These are phyloP conservation scores for Neurospora sp. DNA, from an alignment of 495 filamentous ascomycete species.

Conservation along the genomic window DNA sequence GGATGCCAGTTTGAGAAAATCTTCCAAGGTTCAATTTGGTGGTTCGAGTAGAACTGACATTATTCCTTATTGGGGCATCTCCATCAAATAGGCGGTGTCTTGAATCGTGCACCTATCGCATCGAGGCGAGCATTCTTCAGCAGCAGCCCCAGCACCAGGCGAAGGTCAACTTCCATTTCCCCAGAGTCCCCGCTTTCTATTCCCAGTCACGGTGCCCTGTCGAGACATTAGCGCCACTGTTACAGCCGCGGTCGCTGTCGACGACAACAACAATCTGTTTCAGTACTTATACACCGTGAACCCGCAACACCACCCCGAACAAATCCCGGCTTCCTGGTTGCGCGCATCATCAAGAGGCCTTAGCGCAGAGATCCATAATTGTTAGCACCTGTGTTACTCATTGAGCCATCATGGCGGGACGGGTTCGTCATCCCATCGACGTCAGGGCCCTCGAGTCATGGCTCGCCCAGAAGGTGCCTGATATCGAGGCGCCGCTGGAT, in stretches of 20 bases:
- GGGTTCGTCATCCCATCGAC: constrained; percentile 81
- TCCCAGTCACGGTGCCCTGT: background rate
- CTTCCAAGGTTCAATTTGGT: background rate
- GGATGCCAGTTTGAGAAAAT: background rate
- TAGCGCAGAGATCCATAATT: background rate
- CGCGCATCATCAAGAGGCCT: background rate
- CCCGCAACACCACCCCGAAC: background rate
- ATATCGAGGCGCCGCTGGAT: constrained; percentile 70
- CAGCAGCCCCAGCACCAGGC: background rate
- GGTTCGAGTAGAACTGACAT: background rate
- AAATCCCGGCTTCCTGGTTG: background rate
- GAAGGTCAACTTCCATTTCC: background rate
- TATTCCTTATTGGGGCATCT: background rate
- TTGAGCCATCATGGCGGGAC: constrained; percentile 61
- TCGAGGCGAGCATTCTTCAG: background rate
- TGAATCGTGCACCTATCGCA: background rate
- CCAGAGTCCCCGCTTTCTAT: background rate
- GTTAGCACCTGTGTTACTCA: background rate
- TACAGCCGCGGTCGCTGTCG: background rate
- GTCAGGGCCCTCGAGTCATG: constrained; percentile 66
- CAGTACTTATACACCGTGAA: background rate
- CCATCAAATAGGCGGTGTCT: background rate
- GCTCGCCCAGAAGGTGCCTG: constrained; percentile 61
- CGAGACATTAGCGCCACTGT: background rate
- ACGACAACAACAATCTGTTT: background rate